These are phyloP conservation scores for Lactarius vividus DNA, from an alignment of 768 basidiomycete species.

Conservation along the genomic window DNA sequence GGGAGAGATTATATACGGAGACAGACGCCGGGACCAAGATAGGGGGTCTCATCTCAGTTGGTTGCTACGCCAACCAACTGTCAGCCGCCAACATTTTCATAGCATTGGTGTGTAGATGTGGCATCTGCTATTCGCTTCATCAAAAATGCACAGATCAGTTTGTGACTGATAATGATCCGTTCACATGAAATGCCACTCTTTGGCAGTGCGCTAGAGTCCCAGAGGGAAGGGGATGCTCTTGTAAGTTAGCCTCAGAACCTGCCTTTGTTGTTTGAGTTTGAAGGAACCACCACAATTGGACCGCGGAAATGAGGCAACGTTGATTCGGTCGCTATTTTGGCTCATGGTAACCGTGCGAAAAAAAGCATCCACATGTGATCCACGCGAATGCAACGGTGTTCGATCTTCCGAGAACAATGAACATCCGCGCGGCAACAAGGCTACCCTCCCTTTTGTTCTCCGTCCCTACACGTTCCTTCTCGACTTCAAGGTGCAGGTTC, in stretches of 20 bases:
- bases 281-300: not conserved
- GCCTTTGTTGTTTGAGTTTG: not conserved
- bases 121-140: not conserved
- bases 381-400: not conserved
- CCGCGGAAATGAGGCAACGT: not conserved
- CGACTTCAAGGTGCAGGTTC: slow-evolving; percentile 40
- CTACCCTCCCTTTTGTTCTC: not conserved
- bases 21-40: not conserved
- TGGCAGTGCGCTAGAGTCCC: not conserved
- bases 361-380: not conserved
- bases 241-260: no score
- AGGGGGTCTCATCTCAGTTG: not conserved
- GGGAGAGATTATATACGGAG: slow-evolving; percentile 6
- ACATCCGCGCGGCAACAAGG: not conserved
- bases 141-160: not conserved
- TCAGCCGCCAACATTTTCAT: not conserved
- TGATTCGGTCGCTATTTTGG: not conserved
- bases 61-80: slow-evolving; percentile 16
- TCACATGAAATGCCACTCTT: not conserved
- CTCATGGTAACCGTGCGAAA: not conserved
- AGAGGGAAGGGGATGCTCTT: no score
- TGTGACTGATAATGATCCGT: not conserved
- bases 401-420: not conserved
- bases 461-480: slow-evolving; percentile 33
- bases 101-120: not conserved